Conservation (phyloP, 2,329 filamentous ascomycete species). For the Ophiognomonia clavigignenti-juglandacearum region DNA sequence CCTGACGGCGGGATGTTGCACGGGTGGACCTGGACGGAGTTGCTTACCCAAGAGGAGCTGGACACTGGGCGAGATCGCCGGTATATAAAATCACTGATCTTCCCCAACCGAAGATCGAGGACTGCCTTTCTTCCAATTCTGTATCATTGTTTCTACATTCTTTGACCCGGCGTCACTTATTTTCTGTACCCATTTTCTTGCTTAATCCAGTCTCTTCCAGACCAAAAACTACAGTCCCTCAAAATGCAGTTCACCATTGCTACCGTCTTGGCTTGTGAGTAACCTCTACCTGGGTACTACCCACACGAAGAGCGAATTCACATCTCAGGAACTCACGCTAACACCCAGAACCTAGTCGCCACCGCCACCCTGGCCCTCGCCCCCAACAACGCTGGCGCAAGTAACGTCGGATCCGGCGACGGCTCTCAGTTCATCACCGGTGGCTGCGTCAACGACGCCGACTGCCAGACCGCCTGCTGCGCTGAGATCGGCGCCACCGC, state of each 20-base stretch:
- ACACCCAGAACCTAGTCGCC: slow-evolving; percentile 7
- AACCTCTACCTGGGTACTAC: neutral
- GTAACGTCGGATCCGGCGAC: slow-evolving; percentile 25
- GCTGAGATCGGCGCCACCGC: slow-evolving; percentile 22
- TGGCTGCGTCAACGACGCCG: slow-evolving; percentile 26
- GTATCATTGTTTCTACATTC: neutral
- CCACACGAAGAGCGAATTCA: neutral
- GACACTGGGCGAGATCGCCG: neutral
- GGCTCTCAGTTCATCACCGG: slow-evolving; percentile 28
- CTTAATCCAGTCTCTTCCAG: slow-evolving; percentile 3
- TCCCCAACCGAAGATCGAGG: neutral
- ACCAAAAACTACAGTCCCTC: neutral
- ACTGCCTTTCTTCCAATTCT: neutral
- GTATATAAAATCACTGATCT: neutral
- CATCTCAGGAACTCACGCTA: neutral
- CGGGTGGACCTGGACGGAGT: no score
- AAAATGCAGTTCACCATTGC: slow-evolving; percentile 8
- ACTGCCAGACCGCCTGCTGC: slow-evolving; percentile 25
- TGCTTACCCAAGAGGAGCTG: no score
- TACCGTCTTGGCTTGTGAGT: slow-evolving; percentile 9
- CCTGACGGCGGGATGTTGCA: no score
- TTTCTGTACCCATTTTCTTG: neutral
- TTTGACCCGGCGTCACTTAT: slow-evolving; percentile 7
- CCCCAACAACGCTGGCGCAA: slow-evolving; percentile 27
- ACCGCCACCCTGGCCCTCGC: slow-evolving; percentile 21